A percentile compares a stretch with the other conserved stretches of the same genome.
phyloP scores from a whole-genome alignment of 768 basidiomycete genomes.

The Gloeopeniophorella convolvens region DNA sequence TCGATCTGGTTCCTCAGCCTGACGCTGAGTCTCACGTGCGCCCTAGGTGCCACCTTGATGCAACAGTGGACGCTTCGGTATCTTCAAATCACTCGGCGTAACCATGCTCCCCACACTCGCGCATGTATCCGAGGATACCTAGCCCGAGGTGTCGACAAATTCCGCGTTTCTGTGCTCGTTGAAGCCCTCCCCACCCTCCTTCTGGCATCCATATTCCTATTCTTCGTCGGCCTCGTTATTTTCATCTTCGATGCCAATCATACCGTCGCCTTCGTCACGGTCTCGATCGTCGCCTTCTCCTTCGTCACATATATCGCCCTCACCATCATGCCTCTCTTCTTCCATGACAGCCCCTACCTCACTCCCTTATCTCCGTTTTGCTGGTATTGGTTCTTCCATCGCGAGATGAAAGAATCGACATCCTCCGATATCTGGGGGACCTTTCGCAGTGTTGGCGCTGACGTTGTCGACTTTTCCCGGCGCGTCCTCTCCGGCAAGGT shows the following conservation, averaged over 20 bases:
- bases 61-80: constrained; percentile 9
- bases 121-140: constrained; percentile 4
- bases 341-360: constrained; percentile 1
- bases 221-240: constrained; percentile 5
- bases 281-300: neutral
- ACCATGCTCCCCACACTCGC: neutral
- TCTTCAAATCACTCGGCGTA: neutral
- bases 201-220: constrained; percentile 3
- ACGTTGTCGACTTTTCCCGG: neutral
- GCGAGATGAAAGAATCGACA: neutral
- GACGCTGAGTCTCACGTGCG: constrained; percentile 6
- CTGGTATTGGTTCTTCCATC: neutral
- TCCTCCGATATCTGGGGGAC: neutral
- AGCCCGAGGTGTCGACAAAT: neutral
- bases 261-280: neutral
- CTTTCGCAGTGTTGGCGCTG: neutral
- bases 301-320: neutral
- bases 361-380: neutral
- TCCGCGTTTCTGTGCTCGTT: neutral
- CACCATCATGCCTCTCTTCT: neutral
- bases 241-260: neutral
- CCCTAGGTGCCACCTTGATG: constrained; percentile 4
- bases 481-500: neutral
- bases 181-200: constrained; percentile 2
- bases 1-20: constrained; percentile 11